Base-by-base conservation (phyloP, 164 flowering plant species). In the Vitis rotundifolia region DNA sequence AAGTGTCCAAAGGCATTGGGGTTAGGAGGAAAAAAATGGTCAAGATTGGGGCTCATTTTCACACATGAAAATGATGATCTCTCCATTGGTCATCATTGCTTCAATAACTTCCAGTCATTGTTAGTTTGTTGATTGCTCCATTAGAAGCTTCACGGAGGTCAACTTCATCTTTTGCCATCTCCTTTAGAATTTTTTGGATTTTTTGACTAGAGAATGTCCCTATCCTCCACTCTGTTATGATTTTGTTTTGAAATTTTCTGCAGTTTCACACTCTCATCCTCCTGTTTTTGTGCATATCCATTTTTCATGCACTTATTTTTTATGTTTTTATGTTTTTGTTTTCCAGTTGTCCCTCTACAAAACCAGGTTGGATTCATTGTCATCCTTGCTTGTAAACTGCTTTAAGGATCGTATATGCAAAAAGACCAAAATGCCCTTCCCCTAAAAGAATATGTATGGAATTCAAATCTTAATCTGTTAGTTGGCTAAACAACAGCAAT, bases 141-240 rank as follows among this genome's bases (percentile, higher is more conserved):
- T 15, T 51, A 66, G 69, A 67, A 73, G 66, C 26, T 71, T 71
- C 73, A 9, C 49, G 67, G 47, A 14, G 50, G 68, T 55, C 63
- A 71, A 71, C 57, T 49, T 44, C 54, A 12, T 26, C 14, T 55
- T 19, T 57, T 62, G 2, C 60, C 11, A 31, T 37, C 6, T 61
- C 26, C 15, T 31, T 9, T 54, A 28, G 61, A 10, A 67, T 55
- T 16, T 10, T 31, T 29, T 66, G 69, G 5, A 14, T 3, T 22
- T 22, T 29, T 16, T 55, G 69, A 67, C 61, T 16, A 19, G 31
- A 9, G 48, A 2, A n/a, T 6, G 16, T 31, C 51, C 65, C n/a
- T 8, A 48, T 48, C 48, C 13, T 10, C 11, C n/a, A 31, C 28
- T 29, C 29, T 14, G 49, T 44, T 29, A 56, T 67, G 26, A 67